phyloP scores from a whole-genome alignment of 164 flowering plant species.

The Magnolia sinica region DNA sequence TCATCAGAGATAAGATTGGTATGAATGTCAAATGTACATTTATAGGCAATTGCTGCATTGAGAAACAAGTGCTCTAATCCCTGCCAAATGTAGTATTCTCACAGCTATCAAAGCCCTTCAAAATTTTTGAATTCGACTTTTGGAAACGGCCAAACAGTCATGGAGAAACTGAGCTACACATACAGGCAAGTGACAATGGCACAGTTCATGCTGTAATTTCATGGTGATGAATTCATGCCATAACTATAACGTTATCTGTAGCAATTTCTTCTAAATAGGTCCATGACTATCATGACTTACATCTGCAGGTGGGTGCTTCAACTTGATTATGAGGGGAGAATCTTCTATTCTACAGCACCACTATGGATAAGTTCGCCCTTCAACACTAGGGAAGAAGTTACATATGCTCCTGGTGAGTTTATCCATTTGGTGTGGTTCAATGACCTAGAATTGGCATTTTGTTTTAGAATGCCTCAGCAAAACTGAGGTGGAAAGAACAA shows the following conservation, averaged over 20 bases:
- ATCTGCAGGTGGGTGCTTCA: slow-evolving; percentile 87
- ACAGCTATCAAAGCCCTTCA: slow-evolving; percentile 98
- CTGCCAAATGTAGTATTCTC: slow-evolving; percentile 33
- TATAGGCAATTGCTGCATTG: slow-evolving; percentile 8
- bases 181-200: slow-evolving; percentile 63
- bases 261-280: not conserved
- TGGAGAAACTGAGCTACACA: slow-evolving; percentile 47
- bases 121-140: slow-evolving; percentile 90
- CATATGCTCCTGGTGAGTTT: slow-evolving; percentile 31
- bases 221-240: slow-evolving; percentile 47
- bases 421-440: not conserved
- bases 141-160: slow-evolving; percentile 89
- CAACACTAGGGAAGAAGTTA: slow-evolving; percentile 15
- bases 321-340: slow-evolving; percentile 78
- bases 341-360: slow-evolving; percentile 89
- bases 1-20: slow-evolving; percentile 69
- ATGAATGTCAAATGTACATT: slow-evolving; percentile 13
- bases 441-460: too few species aligned
- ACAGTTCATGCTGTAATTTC: slow-evolving; percentile 76
- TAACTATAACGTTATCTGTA: not conserved
- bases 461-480: too few species aligned
- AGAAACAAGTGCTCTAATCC: slow-evolving; percentile 18
- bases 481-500: too few species aligned
- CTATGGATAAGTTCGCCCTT: slow-evolving; percentile 48
- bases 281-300: not conserved